These are phyloP conservation scores for Yarrowia bubula DNA, from an alignment of 805 yeast genomes.

Conservation along the genomic window DNA sequence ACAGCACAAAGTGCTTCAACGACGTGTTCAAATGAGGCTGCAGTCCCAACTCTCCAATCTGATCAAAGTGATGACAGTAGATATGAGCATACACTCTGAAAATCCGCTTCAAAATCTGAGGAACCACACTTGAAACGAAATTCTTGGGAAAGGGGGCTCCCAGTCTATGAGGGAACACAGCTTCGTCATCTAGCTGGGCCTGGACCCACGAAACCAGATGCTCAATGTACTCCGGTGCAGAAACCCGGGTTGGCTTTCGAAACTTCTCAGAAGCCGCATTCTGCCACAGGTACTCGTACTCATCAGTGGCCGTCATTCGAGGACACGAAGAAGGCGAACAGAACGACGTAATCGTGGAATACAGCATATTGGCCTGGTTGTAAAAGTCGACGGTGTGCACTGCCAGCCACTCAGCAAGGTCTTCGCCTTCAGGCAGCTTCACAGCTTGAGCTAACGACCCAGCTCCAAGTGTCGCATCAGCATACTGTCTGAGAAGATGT, in stretches of 20 bases:
- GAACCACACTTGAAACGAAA: constrained; percentile 67
- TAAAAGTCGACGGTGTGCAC: constrained; percentile 97
- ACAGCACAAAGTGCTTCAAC: constrained; percentile 87
- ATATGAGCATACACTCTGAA: constrained; percentile 96
- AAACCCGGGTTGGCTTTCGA: constrained; percentile 76
- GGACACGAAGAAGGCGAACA: constrained; percentile 96
- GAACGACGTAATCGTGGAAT: constrained; percentile 92
- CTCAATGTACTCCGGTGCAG: constrained; percentile 95
- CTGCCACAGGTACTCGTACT: constrained; percentile 96
- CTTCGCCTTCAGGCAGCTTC: constrained; percentile 89
- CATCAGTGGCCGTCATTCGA: constrained; percentile 95
- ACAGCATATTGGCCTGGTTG: constrained; percentile 93
- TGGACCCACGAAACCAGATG: constrained; percentile 94
- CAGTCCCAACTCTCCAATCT: constrained; percentile 84
- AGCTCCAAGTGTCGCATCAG: constrained; percentile 92
- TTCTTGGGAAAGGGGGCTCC: constrained; percentile 91
- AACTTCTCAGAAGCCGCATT: constrained; percentile 51
- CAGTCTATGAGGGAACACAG: constrained; percentile 81
- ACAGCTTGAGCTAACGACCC: constrained; percentile 91
- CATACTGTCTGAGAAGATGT: constrained; percentile 67
- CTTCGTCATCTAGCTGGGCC: constrained; percentile 84
- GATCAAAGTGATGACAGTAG: constrained; percentile 96
- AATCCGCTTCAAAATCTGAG: constrained; percentile 83
- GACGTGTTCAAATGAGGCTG: constrained; percentile 93
- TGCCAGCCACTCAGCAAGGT: constrained; percentile 90